Conservation (phyloP, 495 filamentous ascomycete species). For the Neurospora discreta region DNA sequence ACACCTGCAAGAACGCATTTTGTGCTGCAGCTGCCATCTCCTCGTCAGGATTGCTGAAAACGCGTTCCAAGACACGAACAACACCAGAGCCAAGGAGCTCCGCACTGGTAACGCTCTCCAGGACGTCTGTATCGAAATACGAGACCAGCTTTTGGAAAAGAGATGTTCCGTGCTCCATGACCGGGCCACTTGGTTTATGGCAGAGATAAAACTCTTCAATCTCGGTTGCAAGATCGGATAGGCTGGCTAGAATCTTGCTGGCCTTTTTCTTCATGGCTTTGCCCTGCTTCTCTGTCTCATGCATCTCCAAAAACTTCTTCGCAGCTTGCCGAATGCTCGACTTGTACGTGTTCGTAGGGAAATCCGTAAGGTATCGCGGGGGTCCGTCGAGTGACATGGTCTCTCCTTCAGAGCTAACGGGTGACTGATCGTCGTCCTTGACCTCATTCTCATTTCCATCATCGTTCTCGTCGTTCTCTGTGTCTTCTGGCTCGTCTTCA, state of each 20-base stretch:
- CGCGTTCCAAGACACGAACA: conserved; percentile 67
- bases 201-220: conserved; percentile 58
- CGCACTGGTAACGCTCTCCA: conserved; percentile 95
- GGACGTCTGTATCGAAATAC: conserved; percentile 77
- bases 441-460: conserved; percentile 42
- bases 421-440: conserved; percentile 61
- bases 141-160: conserved; percentile 69
- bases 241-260: conserved; percentile 54
- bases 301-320: conserved; percentile 67
- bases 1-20: conserved; percentile 83
- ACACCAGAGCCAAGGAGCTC: conserved; percentile 86
- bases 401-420: conserved; percentile 48
- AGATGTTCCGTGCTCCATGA: conserved; percentile 41
- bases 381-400: conserved; percentile 46
- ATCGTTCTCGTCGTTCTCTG: conserved; percentile 37
- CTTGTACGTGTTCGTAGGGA: conserved; percentile 55
- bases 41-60: conserved; percentile 62
- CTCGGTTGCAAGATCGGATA: conserved; percentile 59
- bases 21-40: conserved; percentile 50
- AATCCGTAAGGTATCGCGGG: conserved; percentile 34
- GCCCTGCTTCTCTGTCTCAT: conserved; percentile 64
- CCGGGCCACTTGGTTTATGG: conserved; percentile 28
- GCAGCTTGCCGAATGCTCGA: conserved; percentile 65
- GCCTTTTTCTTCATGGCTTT: conserved; percentile 69
- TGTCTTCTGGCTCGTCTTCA: conserved; percentile 44